A percentile compares a stretch with the other conserved stretches of the same genome.
Evolutionary conservation across 1,284 basidiomycete species (phyloP).

Genomic region (Austropuccinia psidii): DNA sequence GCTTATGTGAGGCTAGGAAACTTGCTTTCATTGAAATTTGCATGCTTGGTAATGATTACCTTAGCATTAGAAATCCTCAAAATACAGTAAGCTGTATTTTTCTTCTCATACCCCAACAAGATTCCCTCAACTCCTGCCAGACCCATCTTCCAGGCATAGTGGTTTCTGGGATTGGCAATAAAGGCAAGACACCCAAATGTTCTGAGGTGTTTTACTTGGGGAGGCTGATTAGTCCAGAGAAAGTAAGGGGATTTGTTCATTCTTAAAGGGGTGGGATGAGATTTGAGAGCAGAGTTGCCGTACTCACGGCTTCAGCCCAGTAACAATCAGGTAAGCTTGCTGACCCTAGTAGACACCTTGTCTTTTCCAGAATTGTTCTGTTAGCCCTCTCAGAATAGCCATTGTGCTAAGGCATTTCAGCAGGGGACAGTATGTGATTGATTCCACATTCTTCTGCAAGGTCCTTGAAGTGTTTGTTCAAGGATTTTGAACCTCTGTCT

Average conservation of each 20-base stretch:
- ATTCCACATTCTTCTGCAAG: slow-evolving; percentile 46
- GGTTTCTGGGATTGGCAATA: neutral
- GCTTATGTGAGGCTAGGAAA: no score
- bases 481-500: slow-evolving; percentile 48
- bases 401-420: slow-evolving; percentile 48
- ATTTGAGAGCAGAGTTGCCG: slow-evolving; percentile 48
- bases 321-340: slow-evolving; percentile 44
- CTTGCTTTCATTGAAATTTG: no score
- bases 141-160: no score
- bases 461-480: slow-evolving; percentile 40
- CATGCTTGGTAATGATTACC: no score
- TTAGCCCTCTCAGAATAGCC: slow-evolving; percentile 45
- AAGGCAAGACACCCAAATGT: neutral
- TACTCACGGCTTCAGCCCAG: slow-evolving; percentile 47
- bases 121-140: no score
- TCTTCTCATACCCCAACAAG: no score
- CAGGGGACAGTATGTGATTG: slow-evolving; percentile 45
- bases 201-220: neutral
- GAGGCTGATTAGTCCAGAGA: neutral
- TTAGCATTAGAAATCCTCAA: no score
- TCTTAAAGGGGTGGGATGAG: slow-evolving; percentile 38
- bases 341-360: slow-evolving; percentile 43
- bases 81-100: no score
- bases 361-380: slow-evolving; percentile 44
- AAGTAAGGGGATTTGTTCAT: neutral